Conservation (phyloP, 495 filamentous ascomycete species). For the Podospora comata region DNA sequence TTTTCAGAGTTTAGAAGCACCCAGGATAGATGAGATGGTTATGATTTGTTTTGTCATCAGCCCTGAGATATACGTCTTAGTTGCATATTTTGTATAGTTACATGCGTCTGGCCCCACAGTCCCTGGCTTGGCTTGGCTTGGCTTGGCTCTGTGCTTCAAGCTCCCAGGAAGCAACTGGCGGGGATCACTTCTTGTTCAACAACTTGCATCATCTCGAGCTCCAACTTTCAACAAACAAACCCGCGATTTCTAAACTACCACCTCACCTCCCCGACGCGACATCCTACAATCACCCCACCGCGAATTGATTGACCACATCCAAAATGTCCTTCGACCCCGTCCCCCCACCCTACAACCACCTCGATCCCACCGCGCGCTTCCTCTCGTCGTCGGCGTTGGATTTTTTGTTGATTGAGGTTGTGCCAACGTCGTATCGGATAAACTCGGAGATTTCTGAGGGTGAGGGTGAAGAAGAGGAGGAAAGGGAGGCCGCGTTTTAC, state of each 20-base stretch:
- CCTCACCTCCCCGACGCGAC: no score
- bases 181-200: not conserved
- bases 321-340: slow-evolving; percentile 71
- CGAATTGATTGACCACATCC: not conserved
- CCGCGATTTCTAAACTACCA: no score
- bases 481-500: slow-evolving; percentile 77
- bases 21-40: no score
- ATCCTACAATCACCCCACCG: not conserved
- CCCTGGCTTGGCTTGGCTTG: not conserved
- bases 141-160: not conserved
- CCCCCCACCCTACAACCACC: slow-evolving; percentile 64
- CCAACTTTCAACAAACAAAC: not conserved
- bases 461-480: slow-evolving; percentile 63
- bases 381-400: slow-evolving; percentile 81
- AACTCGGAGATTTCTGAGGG: slow-evolving; percentile 48
- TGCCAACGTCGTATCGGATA: slow-evolving; percentile 87
- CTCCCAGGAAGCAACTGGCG: not conserved
- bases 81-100: not conserved
- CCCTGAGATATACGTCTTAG: not conserved
- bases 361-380: slow-evolving; percentile 74
- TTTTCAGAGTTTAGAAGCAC: no score
- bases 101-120: not conserved
- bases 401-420: slow-evolving; percentile 91
- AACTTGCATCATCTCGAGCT: not conserved
- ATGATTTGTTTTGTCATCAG: no score